Conservation (phyloP, 495 filamentous ascomycete species). For the Penicillium angulare region DNA sequence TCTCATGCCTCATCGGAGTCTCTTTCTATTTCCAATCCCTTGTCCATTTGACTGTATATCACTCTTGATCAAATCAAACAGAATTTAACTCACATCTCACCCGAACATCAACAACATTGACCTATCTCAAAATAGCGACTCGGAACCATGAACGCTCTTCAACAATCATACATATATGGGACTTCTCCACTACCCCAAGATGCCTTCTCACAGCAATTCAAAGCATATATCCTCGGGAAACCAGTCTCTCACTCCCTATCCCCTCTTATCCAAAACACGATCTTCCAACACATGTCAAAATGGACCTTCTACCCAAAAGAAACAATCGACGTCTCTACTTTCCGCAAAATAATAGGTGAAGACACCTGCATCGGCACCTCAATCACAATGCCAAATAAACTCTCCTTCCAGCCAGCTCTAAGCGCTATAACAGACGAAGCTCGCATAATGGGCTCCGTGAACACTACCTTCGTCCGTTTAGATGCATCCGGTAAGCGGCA, state of each 20-base stretch:
- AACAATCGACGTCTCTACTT: constrained; percentile 21
- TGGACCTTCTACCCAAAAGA: constrained; percentile 55
- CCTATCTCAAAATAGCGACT: neutral
- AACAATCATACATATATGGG: constrained; percentile 1
- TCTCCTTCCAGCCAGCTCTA: constrained; percentile 54
- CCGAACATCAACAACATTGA: no score
- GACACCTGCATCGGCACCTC: constrained; percentile 43
- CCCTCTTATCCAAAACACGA: constrained; percentile 55
- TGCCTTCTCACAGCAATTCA: neutral
- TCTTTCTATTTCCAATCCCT: no score
- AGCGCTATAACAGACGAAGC: constrained; percentile 59
- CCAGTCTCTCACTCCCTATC: constrained; percentile 56
- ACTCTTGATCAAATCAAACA: no score
- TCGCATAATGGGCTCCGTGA: constrained; percentile 58
- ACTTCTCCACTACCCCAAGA: neutral
- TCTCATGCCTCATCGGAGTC: no score
- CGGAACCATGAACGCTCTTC: neutral
- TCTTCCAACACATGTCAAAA: constrained; percentile 48
- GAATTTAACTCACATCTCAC: no score
- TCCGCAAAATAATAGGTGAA: neutral
- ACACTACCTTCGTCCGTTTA: constrained; percentile 46
- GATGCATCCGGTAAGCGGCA: constrained; percentile 31
- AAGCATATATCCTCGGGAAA: constrained; percentile 27
- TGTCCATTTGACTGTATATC: no score
- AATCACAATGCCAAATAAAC: constrained; percentile 67